A percentile compares a stretch with the other conserved stretches of the same genome.
phyloP scores from a whole-genome alignment of 306 rosid genomes.

The Quercus agrifolia region DNA sequence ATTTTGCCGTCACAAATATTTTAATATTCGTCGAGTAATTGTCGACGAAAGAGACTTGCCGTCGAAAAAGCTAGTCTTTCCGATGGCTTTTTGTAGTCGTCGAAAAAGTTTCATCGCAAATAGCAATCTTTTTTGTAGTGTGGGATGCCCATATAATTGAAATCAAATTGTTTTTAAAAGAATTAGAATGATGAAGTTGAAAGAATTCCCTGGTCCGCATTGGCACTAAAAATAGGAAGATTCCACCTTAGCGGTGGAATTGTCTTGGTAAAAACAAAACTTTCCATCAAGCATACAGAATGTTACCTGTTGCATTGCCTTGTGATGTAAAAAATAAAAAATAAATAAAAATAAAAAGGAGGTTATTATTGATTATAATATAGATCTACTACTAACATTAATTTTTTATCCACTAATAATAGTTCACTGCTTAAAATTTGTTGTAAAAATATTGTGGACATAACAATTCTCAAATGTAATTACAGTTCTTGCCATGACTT shows the following conservation, averaged over 20 bases:
- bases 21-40: too few relatives aligned
- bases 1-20: too few relatives aligned
- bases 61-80: too few relatives aligned
- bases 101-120: too few relatives aligned
- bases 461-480: too few relatives aligned
- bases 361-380: too few relatives aligned
- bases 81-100: too few relatives aligned
- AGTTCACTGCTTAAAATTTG: too few relatives aligned
- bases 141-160: conserved; percentile 34
- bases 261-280: neutral
- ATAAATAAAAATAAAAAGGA: neutral
- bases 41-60: too few relatives aligned
- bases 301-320: neutral
- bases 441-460: too few relatives aligned
- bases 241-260: conserved; percentile 14
- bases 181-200: conserved; percentile 19
- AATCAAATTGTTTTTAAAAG: conserved; percentile 18
- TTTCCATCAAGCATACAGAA: neutral
- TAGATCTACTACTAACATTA: too few relatives aligned
- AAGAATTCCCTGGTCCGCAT: conserved; percentile 12
- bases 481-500: neutral
- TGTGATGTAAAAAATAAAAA: neutral
- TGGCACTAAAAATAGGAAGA: conserved; percentile 33
- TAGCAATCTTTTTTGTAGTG: neutral
- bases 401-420: too few relatives aligned